These are phyloP conservation scores for Nakazawaea populi DNA, from an alignment of 805 yeast genomes.

Conservation along the genomic window DNA sequence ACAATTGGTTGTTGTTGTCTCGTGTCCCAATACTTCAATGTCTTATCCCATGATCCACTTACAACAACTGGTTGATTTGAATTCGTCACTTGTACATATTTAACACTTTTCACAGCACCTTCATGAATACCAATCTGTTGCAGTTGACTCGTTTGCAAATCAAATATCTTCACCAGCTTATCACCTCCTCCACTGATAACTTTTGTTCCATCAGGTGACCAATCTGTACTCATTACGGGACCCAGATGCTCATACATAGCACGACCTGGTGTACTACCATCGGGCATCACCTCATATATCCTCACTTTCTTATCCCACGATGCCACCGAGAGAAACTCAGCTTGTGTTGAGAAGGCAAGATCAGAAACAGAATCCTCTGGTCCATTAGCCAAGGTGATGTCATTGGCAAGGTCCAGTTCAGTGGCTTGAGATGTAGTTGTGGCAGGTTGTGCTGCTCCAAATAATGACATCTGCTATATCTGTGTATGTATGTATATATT, in stretches of 20 bases:
- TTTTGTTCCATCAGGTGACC: conserved; percentile 84
- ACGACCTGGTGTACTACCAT: conserved; percentile 79
- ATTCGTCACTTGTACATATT: conserved; percentile 83
- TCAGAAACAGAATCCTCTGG: conserved; percentile 92
- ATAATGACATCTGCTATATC: conserved; percentile 1
- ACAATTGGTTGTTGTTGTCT: conserved; percentile 79
- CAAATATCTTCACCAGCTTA: conserved; percentile 79
- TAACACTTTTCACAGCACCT: conserved; percentile 67
- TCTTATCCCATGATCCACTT: conserved; percentile 95
- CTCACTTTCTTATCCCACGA: conserved; percentile 96
- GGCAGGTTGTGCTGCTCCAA: conserved; percentile 15
- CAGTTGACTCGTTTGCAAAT: conserved; percentile 73
- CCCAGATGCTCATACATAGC: conserved; percentile 88
- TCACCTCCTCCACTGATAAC: conserved; percentile 89
- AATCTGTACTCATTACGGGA: conserved; percentile 77
- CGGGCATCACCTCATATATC: conserved; percentile 74
- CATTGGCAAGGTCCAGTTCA: conserved; percentile 61
- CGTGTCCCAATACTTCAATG: conserved; percentile 91
- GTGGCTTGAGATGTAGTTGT: conserved; percentile 32
- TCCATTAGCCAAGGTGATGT: conserved; percentile 64
- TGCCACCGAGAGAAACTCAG: conserved; percentile 73
- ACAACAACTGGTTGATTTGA: conserved; percentile 77
- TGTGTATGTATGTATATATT: background rate
- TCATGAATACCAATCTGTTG: conserved; percentile 85
- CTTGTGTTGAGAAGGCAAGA: conserved; percentile 79